Evolutionary conservation across 208 protist genomes (phyloP).

Genomic region (Acanthamoeba triangularis): DNA sequence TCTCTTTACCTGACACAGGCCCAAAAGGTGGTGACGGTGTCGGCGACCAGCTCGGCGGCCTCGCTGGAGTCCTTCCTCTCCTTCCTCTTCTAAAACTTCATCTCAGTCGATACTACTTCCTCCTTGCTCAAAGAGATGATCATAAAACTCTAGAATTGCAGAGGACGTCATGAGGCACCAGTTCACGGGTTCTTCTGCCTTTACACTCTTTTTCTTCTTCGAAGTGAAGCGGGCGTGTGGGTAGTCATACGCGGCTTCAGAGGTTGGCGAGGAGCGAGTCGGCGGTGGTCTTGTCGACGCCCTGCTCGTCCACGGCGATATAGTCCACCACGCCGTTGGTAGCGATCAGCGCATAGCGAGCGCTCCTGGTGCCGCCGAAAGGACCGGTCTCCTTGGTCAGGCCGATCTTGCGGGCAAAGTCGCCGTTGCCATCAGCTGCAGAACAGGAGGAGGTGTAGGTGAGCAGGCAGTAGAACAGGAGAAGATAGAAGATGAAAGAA

Average conservation of each 20-base stretch:
- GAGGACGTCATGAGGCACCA: neutral
- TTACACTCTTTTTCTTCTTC: neutral
- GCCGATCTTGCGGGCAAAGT: slow-evolving; percentile 56
- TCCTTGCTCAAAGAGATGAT: neutral
- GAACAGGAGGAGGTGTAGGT: neutral
- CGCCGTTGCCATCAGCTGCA: slow-evolving; percentile 72
- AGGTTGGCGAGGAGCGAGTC: slow-evolving; percentile 73
- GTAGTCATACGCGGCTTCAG: neutral
- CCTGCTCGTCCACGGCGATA: slow-evolving; percentile 72
- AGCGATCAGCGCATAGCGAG: slow-evolving; percentile 60
- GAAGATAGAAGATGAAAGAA: neutral
- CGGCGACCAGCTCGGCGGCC: neutral
- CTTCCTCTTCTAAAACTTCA: neutral
- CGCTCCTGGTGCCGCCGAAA: slow-evolving; percentile 70
- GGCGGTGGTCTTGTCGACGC: slow-evolving; percentile 68
- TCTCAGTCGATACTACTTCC: neutral
- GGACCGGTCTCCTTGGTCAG: slow-evolving; percentile 32
- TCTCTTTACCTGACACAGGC: neutral
- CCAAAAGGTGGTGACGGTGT: neutral
- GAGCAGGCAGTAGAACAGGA: neutral
- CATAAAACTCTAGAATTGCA: neutral
- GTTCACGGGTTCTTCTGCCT: neutral
- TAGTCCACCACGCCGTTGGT: slow-evolving; percentile 76
- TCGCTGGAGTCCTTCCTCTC: slow-evolving; percentile 45
- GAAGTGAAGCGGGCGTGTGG: neutral